phyloP scores from a whole-genome alignment of 371 early-diverging fungal species.

The Lichtheimia ornata region DNA sequence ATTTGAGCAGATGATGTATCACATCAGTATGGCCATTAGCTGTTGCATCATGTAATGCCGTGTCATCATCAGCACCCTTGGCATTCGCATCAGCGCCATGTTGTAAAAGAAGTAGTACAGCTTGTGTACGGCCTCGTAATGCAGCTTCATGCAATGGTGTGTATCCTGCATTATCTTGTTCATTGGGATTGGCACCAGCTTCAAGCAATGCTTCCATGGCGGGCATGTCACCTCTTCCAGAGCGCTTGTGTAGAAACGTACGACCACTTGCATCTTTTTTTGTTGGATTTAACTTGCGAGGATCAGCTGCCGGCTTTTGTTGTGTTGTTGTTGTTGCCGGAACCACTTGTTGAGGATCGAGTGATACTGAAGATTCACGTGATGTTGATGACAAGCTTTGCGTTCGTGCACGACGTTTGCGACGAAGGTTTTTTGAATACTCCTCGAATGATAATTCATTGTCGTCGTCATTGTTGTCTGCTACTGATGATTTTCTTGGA shows the following conservation, averaged over 20 bases:
- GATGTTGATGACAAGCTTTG: conserved; percentile 6
- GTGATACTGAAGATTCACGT: conserved; percentile 28
- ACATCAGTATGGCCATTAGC: conserved; percentile 69
- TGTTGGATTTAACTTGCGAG: conserved; percentile 31
- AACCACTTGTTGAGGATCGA: conserved; percentile 13
- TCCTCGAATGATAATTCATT: conserved; percentile 11
- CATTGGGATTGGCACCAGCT: conserved; percentile 77
- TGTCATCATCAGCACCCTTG: conserved; percentile 70
- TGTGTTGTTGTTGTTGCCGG: conserved; percentile 5
- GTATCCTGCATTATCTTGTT: conserved; percentile 72
- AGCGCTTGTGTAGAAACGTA: conserved; percentile 54
- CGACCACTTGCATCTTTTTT: conserved; percentile 59
- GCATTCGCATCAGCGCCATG: conserved; percentile 74
- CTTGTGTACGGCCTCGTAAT: conserved; percentile 63
- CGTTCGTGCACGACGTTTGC: not conserved
- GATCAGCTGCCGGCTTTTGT: conserved; percentile 6
- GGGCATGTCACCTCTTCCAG: conserved; percentile 55
- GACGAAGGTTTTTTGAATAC: conserved; percentile 4
- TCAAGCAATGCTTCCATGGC: conserved; percentile 57
- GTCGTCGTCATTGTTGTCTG: conserved; percentile 21
- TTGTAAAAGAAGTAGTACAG: conserved; percentile 63
- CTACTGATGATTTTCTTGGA: conserved; percentile 21
- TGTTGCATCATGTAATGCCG: conserved; percentile 82
- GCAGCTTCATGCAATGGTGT: conserved; percentile 82
- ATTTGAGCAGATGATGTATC: conserved; percentile 54